Conservation (phyloP, 805 yeast species). For the Yamadazyma laniorum region DNA sequence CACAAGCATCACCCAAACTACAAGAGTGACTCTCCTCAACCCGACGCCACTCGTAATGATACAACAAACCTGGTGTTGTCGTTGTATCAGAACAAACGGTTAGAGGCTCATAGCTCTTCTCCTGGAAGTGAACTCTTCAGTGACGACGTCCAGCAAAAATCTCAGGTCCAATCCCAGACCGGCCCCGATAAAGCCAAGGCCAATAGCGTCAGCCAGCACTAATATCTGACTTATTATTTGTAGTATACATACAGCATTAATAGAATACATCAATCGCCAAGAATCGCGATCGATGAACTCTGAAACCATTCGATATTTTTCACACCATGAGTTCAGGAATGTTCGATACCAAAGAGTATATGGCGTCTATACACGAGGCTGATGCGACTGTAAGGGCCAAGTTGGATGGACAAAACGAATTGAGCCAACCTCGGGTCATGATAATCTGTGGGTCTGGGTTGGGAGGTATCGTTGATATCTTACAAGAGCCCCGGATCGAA, state of each 20-base stretch:
- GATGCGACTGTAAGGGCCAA: conserved; percentile 4
- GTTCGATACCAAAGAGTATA: conserved; percentile 10
- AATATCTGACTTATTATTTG: neutral
- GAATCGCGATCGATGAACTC: no score
- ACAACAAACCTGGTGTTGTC: conserved; percentile 30
- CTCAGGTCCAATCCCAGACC: neutral
- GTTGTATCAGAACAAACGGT: conserved; percentile 11
- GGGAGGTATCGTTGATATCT: conserved; percentile 71
- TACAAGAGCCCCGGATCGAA: conserved; percentile 44
- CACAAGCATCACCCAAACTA: conserved; percentile 10
- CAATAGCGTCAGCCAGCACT: neutral
- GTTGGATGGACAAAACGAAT: neutral
- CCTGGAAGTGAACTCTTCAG: conserved; percentile 12
- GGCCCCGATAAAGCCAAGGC: no score
- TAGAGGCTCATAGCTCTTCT: conserved; percentile 11
- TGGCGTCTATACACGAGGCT: conserved; percentile 9
- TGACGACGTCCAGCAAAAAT: conserved; percentile 3
- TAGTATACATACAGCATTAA: conserved; percentile 5
- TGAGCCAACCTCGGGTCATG: conserved; percentile 56
- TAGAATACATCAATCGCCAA: conserved; percentile 3
- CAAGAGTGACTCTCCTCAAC: conserved; percentile 30
- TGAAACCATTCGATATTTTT: neutral
- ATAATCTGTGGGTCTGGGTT: conserved; percentile 95
- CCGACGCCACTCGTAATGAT: conserved; percentile 34
- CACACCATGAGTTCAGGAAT: conserved; percentile 10